phyloP scores from a whole-genome alignment of 257 asterid genomes.

The Schizonepeta tenuifolia region DNA sequence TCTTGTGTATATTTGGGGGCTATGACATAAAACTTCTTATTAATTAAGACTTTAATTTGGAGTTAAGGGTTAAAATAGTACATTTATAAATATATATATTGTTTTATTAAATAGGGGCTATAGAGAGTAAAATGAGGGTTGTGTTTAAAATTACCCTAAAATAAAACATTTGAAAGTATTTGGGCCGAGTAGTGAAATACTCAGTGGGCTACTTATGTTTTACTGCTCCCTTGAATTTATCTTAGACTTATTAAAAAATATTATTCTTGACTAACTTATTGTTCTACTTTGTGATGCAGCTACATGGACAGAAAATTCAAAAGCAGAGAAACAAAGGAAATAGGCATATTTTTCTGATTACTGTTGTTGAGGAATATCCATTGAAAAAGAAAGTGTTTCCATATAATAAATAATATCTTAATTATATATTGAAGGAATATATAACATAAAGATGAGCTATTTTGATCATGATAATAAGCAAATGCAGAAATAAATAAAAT shows the following conservation, averaged over 20 bases:
- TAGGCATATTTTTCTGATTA: not conserved
- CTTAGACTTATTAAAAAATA: not conserved
- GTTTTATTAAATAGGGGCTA: too few relatives aligned
- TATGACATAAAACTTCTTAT: too few relatives aligned
- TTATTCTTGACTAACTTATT: not conserved
- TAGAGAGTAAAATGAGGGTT: too few relatives aligned
- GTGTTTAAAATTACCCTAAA: too few relatives aligned
- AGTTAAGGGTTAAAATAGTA: too few relatives aligned
- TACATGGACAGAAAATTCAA: constrained; percentile 65
- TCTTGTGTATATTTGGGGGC: too few relatives aligned
- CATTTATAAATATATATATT: too few relatives aligned
- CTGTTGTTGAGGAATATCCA: not conserved
- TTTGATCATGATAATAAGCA: not conserved
- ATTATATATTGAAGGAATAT: not conserved
- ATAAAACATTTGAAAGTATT: too few relatives aligned
- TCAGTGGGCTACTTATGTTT: too few relatives aligned
- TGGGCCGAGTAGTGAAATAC: too few relatives aligned
- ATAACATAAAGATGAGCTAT: not conserved
- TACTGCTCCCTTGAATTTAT: too few relatives aligned
- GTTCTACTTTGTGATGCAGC: constrained; percentile 45
- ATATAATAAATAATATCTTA: not conserved
- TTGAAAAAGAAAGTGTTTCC: not conserved
- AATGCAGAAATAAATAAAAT: not conserved
- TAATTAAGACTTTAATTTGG: too few relatives aligned
- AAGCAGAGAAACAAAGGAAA: constrained; percentile 31